A percentile compares a stretch with the other conserved stretches of the same genome.
Evolutionary conservation across 805 yeast species (phyloP).

Genomic region (Candida ulmi): DNA sequence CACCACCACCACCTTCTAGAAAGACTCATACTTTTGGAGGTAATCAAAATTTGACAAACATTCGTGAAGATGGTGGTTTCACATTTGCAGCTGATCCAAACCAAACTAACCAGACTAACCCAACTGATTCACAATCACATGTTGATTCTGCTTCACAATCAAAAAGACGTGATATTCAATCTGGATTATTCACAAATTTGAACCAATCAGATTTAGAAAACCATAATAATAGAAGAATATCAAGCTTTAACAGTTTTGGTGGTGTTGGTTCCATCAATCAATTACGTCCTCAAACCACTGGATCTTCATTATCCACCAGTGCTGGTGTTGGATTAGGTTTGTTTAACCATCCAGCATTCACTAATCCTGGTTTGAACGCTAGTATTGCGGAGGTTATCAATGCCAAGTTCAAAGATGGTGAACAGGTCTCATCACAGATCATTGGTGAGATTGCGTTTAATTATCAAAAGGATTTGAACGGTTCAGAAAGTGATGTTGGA

Average conservation of each 20-base stretch:
- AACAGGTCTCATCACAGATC: slow-evolving; percentile 50
- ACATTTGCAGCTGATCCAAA: slow-evolving; percentile 13
- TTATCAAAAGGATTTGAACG: slow-evolving; percentile 36
- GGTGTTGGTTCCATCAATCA: slow-evolving; percentile 27
- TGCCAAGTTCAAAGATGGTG: slow-evolving; percentile 69
- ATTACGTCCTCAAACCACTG: slow-evolving; percentile 39
- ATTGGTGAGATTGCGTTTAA: slow-evolving; percentile 87
- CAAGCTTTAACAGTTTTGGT: slow-evolving; percentile 20
- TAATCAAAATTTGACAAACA: slow-evolving; percentile 21
- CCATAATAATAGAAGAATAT: slow-evolving; percentile 19
- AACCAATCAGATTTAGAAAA: slow-evolving; percentile 30
- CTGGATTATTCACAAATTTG: slow-evolving; percentile 41
- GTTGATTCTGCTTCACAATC: slow-evolving; percentile 10
- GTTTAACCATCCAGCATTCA: slow-evolving; percentile 46
- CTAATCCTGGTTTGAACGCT: slow-evolving; percentile 64
- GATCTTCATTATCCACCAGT: slow-evolving; percentile 31
- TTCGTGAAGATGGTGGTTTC: slow-evolving; percentile 26
- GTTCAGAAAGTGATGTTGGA: slow-evolving; percentile 38
- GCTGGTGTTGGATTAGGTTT: too few relatives aligned
- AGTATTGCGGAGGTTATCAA: slow-evolving; percentile 82
- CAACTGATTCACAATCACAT: slow-evolving; percentile 5
- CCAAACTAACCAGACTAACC: slow-evolving; percentile 10
- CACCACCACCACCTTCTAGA: slow-evolving; percentile 56
- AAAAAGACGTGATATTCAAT: slow-evolving; percentile 35
- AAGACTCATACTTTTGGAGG: slow-evolving; percentile 28